Percentiles rank a stretch among this genome's conserved stretches.
These are phyloP conservation scores for Pleurotus platypus DNA, from an alignment of 768 basidiomycete species.

Conservation along the genomic window DNA sequence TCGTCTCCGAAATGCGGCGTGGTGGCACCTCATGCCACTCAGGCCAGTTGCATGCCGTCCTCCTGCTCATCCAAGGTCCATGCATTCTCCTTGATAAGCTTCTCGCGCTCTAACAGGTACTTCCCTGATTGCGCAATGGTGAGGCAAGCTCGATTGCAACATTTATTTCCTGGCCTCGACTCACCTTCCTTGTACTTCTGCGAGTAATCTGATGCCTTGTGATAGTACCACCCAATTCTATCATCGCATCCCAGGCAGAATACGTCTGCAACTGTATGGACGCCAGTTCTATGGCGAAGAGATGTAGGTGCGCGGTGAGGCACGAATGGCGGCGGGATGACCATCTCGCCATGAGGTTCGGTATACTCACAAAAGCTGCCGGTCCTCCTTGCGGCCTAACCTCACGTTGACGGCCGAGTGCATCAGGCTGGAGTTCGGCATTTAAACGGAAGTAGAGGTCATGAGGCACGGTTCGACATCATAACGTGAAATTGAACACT, in stretches of 20 bases:
- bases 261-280: conserved; percentile 78
- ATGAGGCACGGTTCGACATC: background rate
- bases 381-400: conserved; percentile 70
- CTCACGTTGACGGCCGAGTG: conserved; percentile 76
- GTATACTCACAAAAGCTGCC: conserved; percentile 57
- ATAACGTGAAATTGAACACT: conserved; percentile 25
- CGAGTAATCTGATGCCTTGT: conserved; percentile 67
- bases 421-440: conserved; percentile 52
- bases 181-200: conserved; percentile 88
- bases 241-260: conserved; percentile 80
- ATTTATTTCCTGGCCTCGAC: conserved; percentile 12
- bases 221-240: conserved; percentile 79
- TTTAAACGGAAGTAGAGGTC: background rate
- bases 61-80: conserved; percentile 58
- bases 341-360: background rate
- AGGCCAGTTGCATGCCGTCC: background rate
- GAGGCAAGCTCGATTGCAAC: background rate
- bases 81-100: conserved; percentile 75
- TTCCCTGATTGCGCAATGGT: conserved; percentile 47
- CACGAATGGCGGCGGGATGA: conserved; percentile 2
- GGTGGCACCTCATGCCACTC: background rate
- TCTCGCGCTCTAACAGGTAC: conserved; percentile 78
- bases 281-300: conserved; percentile 55
- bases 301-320: conserved; percentile 5
- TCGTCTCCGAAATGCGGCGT: background rate